Evolutionary conservation across 2,329 filamentous ascomycete genomes (phyloP), one percentile per base, ranked within the genome.

Genomic region (Zasmidium citrigriseum): DNA sequence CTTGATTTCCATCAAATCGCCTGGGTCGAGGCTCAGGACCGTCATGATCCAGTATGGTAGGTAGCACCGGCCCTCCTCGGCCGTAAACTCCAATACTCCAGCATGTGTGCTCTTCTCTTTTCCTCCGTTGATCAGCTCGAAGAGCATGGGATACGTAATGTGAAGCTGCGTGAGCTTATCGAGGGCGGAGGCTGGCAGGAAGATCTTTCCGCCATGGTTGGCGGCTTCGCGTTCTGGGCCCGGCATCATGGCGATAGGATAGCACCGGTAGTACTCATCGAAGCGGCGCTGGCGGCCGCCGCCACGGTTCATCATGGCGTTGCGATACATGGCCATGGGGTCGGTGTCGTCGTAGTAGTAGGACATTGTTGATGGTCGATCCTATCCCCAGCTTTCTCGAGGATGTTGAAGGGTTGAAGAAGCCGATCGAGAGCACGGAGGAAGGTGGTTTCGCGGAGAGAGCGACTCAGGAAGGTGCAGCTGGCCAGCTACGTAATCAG

Each of bases 31-130:
- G 1, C 84, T 80, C 4, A 99, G 84, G 0, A 91, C 95, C 78
- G 92, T 86, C 95, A 99, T 98, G 80, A 98, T 89, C 93, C 95
- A 99, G 75, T 93, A 91, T 27, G 95, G 95, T 61, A 99, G 82
- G 77, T 99, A 99, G 54, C 96, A 92, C 73, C 95, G 90, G 51
- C 95, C 95, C 76, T 99, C 95, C 73, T 99, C 95, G 3, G 95
- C 95, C 57, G 96, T 95, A 72, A 99, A 99, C 76, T 99, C 95
- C 63, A 99, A 77, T 20, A 99, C 95, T 80, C 95, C 95, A 4
- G 91, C 93, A 76, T 99, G 95, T 23, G 93, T 95, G 73, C 89
- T 88, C 73, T 83, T 88, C 24, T 86, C 86, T 72, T 87, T 88
- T 62, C 89, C 86, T 22, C 93, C 92, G 72, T 98, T 99, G 68